Conservation (phyloP, 2,329 filamentous ascomycete species). For the Periconia macrospinosa region DNA sequence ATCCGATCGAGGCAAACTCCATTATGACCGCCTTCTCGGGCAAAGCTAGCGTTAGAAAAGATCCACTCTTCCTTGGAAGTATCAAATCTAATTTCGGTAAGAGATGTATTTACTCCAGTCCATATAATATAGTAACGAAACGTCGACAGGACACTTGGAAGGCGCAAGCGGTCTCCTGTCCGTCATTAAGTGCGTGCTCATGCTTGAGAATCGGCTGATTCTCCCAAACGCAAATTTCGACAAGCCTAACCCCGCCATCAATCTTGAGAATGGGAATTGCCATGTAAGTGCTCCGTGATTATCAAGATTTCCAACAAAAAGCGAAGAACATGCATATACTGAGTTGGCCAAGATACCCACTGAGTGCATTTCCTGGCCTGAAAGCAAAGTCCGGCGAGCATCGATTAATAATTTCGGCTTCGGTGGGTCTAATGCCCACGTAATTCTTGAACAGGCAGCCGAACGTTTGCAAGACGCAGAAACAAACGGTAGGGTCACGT, state of each 20-base stretch:
- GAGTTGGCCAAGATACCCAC: constrained; percentile 13
- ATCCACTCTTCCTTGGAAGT: constrained; percentile 27
- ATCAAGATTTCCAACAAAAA: constrained; percentile 11
- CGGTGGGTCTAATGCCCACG: constrained; percentile 44
- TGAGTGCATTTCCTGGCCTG: constrained; percentile 23
- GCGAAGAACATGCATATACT: constrained; percentile 14
- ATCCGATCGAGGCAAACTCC: constrained; percentile 32
- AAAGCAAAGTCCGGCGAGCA: constrained; percentile 33
- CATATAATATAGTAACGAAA: too few species aligned
- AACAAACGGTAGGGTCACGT: constrained; percentile 20
- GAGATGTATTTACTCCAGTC: constrained; percentile 2
- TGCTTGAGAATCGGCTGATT: constrained; percentile 44
- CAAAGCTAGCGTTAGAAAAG: constrained; percentile 17
- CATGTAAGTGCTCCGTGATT: too few species aligned
- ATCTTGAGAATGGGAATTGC: constrained; percentile 6
- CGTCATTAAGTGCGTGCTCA: constrained; percentile 46
- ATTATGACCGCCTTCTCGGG: constrained; percentile 21
- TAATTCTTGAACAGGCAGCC: constrained; percentile 23
- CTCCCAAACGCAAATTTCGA: constrained; percentile 43
- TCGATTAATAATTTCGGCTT: constrained; percentile 53
- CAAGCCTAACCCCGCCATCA: constrained; percentile 33
- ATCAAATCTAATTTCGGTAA: constrained; percentile 40
- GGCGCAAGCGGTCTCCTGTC: constrained; percentile 19
- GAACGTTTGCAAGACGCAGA: constrained; percentile 22
- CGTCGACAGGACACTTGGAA: background rate